Conservation (phyloP, 139 green algal species). For the Picochlorum costavermella region DNA sequence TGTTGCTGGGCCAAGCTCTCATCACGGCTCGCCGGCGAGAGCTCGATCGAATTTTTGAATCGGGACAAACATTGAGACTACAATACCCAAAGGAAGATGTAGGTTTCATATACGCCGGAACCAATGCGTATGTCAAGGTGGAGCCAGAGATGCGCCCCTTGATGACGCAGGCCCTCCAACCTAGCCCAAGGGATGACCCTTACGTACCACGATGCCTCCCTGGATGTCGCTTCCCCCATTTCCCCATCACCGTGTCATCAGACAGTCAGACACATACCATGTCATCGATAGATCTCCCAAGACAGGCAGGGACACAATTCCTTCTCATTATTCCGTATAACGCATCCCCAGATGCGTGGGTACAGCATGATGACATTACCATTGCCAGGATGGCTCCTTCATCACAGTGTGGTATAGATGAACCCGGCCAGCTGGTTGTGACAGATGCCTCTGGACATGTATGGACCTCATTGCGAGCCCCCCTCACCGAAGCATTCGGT, state of each 20-base stretch:
- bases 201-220: slow-evolving; percentile 39
- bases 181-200: slow-evolving; percentile 14
- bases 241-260: neutral
- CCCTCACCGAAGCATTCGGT: neutral
- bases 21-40: slow-evolving; percentile 16
- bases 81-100: slow-evolving; percentile 88
- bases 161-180: slow-evolving; percentile 1
- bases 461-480: no score
- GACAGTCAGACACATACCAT: neutral
- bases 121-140: neutral
- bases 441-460: no score
- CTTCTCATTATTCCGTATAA: no score
- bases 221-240: slow-evolving; percentile 61
- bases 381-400: no score
- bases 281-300: neutral
- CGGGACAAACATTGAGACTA: slow-evolving; percentile 69
- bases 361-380: no score
- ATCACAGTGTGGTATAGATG: no score
- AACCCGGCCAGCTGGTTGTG: no score
- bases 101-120: slow-evolving; percentile 61
- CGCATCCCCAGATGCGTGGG: no score
- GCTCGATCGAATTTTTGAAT: slow-evolving; percentile 46
- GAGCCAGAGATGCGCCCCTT: neutral
- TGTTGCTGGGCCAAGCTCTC: slow-evolving; percentile 16
- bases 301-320: neutral